Evolutionary conservation across 345 rosid genomes (phyloP).

Genomic region (Gossypium sturtianum): DNA sequence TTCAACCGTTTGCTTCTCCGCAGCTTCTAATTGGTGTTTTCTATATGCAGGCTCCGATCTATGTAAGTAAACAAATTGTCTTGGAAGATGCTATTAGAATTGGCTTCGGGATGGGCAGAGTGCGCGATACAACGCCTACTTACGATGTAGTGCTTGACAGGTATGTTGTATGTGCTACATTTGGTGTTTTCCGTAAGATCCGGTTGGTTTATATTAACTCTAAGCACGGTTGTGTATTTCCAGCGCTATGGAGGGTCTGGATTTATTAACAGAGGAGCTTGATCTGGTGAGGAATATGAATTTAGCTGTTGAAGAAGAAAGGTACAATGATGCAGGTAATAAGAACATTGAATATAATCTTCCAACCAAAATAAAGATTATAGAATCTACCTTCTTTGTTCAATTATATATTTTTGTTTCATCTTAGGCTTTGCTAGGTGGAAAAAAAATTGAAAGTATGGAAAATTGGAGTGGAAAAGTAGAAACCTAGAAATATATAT

Average conservation of each 20-base stretch:
- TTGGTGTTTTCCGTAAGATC: background rate
- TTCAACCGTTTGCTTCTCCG: constrained; percentile 5
- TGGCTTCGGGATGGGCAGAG: constrained; percentile 56
- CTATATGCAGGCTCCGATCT: constrained; percentile 72
- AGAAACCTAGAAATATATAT: too few relatives aligned
- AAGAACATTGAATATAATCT: background rate
- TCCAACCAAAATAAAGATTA: background rate
- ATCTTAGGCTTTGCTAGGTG: too few relatives aligned
- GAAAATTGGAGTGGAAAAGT: too few relatives aligned
- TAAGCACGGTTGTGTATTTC: constrained; percentile 20
- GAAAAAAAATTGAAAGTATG: too few relatives aligned
- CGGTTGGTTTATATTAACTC: constrained; percentile 32
- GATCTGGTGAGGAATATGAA: constrained; percentile 53
- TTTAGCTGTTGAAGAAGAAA: constrained; percentile 71
- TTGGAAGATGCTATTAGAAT: constrained; percentile 68
- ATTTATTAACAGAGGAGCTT: constrained; percentile 65
- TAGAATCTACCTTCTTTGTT: background rate
- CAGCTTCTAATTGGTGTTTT: constrained; percentile 14
- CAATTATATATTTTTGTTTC: background rate
- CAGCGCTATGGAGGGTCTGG: constrained; percentile 77
- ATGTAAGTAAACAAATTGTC: constrained; percentile 71
- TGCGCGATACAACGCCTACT: constrained; percentile 37
- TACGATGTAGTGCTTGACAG: constrained; percentile 81
- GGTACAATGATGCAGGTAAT: constrained; percentile 84
- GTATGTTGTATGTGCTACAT: constrained; percentile 18